Evolutionary conservation across 106 monocot genomes (phyloP), one percentile per base, ranked within the genome.

Genomic region (Dendrobium officinale): DNA sequence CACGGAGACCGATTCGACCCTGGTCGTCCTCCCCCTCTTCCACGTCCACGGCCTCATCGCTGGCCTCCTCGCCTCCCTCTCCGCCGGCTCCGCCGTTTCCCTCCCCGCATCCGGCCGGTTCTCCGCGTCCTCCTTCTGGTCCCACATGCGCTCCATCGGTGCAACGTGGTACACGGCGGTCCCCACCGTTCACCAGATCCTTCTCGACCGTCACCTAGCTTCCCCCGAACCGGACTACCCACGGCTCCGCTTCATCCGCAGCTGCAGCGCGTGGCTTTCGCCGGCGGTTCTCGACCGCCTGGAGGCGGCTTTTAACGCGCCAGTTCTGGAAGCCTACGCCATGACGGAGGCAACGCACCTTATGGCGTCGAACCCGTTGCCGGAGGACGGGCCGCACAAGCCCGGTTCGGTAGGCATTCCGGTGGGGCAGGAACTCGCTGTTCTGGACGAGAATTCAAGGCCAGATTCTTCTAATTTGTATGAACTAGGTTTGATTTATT

Each of bases 141-240:
- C 86, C 51, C 93, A 95, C 85, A 95, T 95, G 91, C 78, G 66
- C 33, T 49, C 85, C 31, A 33, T 72, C 15, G 77, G 84, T 48
- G 92, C 98, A 42, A 98, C 95, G 54, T 98, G 98, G 98, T 98
- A 92, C 92, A 98, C 98, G 9, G 91, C 98, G 6, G 98, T 98
- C 45, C 98, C 98, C 17, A 98, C 98, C 44, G 72, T 98, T 61
- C 98, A 98, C 85, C 98, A 98, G 75, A 98, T 98, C 84, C 77
- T 98, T n/a, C 86, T 98, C 19, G 92, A 95, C 78, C 91, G 92
- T 11, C 98, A 95, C 0, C 87, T 85, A 16, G 93, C 88, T 82
- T 55, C 85, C 4, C 6, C 85, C 13, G 68, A 73, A 6, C 91
- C 95, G 5, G 94, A 98, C 3, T 92, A 95, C 84, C 98, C 95